Evolutionary conservation across 306 rosid species (phyloP), one percentile per base, ranked within the genome.

Genomic region (Corylus avellana): DNA sequence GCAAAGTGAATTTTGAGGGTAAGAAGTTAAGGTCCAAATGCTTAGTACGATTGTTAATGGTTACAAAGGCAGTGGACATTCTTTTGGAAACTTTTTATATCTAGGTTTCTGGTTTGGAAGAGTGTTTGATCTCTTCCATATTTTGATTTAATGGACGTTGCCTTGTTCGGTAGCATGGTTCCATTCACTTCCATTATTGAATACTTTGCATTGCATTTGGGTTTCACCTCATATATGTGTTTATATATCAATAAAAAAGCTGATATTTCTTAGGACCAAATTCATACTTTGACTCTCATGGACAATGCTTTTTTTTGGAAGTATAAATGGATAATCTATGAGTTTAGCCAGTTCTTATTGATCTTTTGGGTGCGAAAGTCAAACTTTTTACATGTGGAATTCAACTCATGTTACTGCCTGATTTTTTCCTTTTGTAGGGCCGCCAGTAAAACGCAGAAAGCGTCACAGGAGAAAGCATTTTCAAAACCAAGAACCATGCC

Each of bases 391-490:
- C 57, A 5, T 11, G 12, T 54, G 50, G 63, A 58, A 5, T 49
- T 53, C 74, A 69, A 77, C 42, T 54, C 72, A 12, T 51, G 7
- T 62, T 75, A 17, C 74, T 55, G 69, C 25, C 47, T 18, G 50
- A 37, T 6, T 72, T 37, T 79, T 49, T 25, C 53, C 75, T 25
- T 80, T 78, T 83, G 85, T 82, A 92, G 97, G 84, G 72, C 93
- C 92, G 48, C 94, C 98, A 17, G 69, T 95, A 25, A 95, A 95
- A 83, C 96, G 93, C 79, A 90, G 98, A 83, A 95, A 92, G 84
- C 84, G 89, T 73, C 98, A 95, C 81, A 86, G 91, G 76, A 90
- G 98, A 84, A 95, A 91, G 87, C 76, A 87, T 79, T 73, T 81
- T 68, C 98, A 86, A 54, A 90, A 90, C 83, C 94, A 91, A 85